These are phyloP conservation scores for Cyclanthera cordifolia DNA, from an alignment of 306 rosid genomes.

Conservation along the genomic window DNA sequence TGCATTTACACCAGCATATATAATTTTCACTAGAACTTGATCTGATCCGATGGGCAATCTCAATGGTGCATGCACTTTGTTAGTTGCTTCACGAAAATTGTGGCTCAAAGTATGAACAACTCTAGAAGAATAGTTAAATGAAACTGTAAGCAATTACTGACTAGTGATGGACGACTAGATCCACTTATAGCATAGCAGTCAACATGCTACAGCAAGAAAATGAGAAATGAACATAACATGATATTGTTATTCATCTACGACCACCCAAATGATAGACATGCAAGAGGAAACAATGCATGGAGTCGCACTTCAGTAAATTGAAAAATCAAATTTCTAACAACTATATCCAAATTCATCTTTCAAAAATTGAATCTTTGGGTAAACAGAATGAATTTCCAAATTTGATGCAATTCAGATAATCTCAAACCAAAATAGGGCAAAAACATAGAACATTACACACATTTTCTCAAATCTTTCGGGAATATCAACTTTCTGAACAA, in stretches of 20 bases:
- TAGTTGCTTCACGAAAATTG: conserved; percentile 76
- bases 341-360: neutral
- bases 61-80: conserved; percentile 46
- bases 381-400: neutral
- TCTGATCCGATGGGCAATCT: conserved; percentile 57
- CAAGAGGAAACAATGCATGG: neutral
- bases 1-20: conserved; percentile 95
- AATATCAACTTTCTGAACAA: conserved; percentile 36
- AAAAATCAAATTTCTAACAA: neutral
- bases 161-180: conserved; percentile 2
- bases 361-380: neutral
- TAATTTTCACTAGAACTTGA: conserved; percentile 67
- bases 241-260: neutral
- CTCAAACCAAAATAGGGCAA: neutral
- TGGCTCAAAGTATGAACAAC: conserved; percentile 82
- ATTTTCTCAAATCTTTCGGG: conserved; percentile 72
- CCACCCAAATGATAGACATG: neutral
- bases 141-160: conserved; percentile 16
- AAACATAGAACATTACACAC: conserved; percentile 29
- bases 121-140: conserved; percentile 33
- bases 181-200: conserved; percentile 14
- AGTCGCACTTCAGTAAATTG: neutral
- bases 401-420: neutral
- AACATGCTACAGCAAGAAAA: neutral
- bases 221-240: neutral